Evolutionary conservation across 179 eudicot species (phyloP), one percentile per base, ranked within the genome.

Genomic region (Camellia oleifera): DNA sequence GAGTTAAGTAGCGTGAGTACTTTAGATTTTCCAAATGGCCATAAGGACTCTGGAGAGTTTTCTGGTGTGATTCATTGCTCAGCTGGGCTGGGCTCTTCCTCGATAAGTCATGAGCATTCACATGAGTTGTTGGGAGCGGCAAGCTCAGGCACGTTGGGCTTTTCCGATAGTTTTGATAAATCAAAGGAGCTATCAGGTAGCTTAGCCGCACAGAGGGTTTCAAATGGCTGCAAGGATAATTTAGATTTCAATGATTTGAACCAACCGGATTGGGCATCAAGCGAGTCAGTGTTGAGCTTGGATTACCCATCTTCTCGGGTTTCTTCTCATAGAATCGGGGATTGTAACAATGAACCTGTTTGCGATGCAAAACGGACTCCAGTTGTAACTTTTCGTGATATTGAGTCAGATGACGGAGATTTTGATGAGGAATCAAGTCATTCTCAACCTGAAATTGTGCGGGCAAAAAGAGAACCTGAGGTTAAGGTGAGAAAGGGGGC

Each of bases 301-400:
- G 98, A 91, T 18, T 91, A 90, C 80, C 89, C 92, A 10, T 92
- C 98, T 81, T 97, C 98, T 32, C 80, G 91, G 69, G 86, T 92
- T 65, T 92, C 98, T 56, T 91, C 97, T 17, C 88, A 69, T 79
- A 89, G 90, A 82, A 82, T 85, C 5, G 97, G 93, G 14, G 98
- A 92, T 79, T 83, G 79, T 80, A 83, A 81, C 68, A 87, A 87
- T 79, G 91, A 88, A 85, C 81, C 90, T 77, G 86, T 74, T 77
- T 82, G 69, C 71, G 90, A 86, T 79, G 81, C 52, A n/a, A 91
- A 84, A 79, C 87, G 87, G 69, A 79, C 78, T 14, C 84, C 90
- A 0, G 81, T 79, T 61, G 97, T 92, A 56, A 91, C 90, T 48
- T 97, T 97, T 77, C 86, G 90, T 66, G 92, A 91, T 70, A 75